phyloP scores from a whole-genome alignment of 768 basidiomycete species.

The Termitomyces sp. region DNA sequence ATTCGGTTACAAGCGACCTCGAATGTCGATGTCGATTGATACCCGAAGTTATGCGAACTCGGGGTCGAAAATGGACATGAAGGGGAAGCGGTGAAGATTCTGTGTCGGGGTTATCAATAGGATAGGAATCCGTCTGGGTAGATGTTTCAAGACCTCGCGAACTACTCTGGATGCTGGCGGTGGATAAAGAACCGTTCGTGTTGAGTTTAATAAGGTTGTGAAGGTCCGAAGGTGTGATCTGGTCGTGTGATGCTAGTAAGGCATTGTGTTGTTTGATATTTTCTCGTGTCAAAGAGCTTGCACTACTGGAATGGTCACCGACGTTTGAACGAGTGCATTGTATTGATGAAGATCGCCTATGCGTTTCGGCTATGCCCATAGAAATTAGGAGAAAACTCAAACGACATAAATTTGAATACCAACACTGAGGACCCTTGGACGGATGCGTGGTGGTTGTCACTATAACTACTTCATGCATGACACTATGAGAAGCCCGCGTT shows the following conservation, averaged over 20 bases:
- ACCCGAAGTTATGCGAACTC: constrained; percentile 75
- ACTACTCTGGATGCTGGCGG: constrained; percentile 13
- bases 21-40: constrained; percentile 42
- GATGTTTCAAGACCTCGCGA: constrained; percentile 18
- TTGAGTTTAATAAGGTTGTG: constrained; percentile 1
- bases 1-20: not conserved
- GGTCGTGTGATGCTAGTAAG: constrained; percentile 6
- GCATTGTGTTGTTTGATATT: constrained; percentile 12
- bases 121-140: constrained; percentile 5
- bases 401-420: constrained; percentile 1
- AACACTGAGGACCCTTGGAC: not conserved
- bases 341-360: not conserved
- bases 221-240: not conserved
- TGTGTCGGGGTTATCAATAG: constrained; percentile 2
- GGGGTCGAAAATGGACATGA: constrained; percentile 63
- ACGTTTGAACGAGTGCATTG: not conserved
- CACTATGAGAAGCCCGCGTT: not conserved
- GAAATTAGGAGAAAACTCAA: not conserved
- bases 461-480: not conserved
- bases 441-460: not conserved
- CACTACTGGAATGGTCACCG: constrained; percentile 2
- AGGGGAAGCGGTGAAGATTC: constrained; percentile 15
- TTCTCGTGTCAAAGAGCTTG: constrained; percentile 12
- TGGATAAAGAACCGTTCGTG: constrained; percentile 1
- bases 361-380: not conserved